A percentile compares a stretch with the other conserved stretches of the same genome.
These are phyloP conservation scores for Nitzschia sp. DNA, from an alignment of 108 stramenopile species.

Conservation along the genomic window DNA sequence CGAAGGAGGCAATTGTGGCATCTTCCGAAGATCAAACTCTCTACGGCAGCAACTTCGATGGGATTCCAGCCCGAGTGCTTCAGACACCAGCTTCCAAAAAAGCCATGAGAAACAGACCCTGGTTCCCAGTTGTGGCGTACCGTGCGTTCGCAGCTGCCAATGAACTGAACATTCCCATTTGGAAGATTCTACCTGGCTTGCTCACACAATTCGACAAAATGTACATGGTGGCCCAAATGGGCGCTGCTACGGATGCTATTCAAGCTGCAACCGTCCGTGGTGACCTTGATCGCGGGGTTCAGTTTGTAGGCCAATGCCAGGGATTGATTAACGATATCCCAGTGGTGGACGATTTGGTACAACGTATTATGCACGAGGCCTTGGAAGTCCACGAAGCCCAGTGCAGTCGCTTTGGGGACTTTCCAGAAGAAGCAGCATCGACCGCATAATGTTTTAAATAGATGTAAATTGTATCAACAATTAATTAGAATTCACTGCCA, in stretches of 20 bases:
- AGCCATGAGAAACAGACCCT: constrained; percentile 53
- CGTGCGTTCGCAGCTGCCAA: constrained; percentile 75
- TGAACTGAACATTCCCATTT: constrained; percentile 68
- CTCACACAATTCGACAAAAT: constrained; percentile 79
- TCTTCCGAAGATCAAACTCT: constrained; percentile 67
- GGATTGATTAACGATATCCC: constrained; percentile 83
- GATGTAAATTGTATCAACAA: background rate
- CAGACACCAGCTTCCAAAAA: constrained; percentile 53
- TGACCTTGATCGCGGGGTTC: constrained; percentile 71
- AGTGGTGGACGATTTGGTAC: constrained; percentile 70
- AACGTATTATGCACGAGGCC: constrained; percentile 70
- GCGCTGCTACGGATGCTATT: constrained; percentile 79
- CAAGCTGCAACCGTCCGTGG: constrained; percentile 79
- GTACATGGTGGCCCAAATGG: constrained; percentile 82
- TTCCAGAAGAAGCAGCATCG: background rate
- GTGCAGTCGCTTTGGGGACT: constrained; percentile 9
- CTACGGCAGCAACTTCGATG: constrained; percentile 88
- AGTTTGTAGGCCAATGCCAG: constrained; percentile 83
- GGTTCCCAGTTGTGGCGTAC: constrained; percentile 51
- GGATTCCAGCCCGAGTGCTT: constrained; percentile 81
- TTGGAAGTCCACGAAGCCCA: constrained; percentile 34
- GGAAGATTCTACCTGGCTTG: constrained; percentile 82
- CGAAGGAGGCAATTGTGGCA: constrained; percentile 64
- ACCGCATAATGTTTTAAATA: background rate
- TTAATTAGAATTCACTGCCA: constrained; percentile 26